phyloP scores from a whole-genome alignment of 2,329 filamentous ascomycete genomes.

The Fonsecaea pugnacius region DNA sequence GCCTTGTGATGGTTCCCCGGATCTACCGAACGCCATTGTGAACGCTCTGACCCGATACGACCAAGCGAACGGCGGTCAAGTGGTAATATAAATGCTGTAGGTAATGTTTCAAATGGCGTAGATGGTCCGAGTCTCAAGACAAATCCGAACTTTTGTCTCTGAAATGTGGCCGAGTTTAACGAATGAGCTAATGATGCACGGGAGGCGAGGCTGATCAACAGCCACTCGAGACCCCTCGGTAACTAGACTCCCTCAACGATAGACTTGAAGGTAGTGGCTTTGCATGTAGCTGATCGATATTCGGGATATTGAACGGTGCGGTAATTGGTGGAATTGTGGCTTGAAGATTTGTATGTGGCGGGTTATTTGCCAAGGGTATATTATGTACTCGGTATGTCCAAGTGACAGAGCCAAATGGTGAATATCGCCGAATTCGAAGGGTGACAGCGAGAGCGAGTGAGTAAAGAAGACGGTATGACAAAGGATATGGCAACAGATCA shows the following conservation, averaged over 20 bases:
- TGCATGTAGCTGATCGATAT: neutral
- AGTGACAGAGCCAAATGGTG: neutral
- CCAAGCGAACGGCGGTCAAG: neutral
- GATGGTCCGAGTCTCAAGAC: neutral
- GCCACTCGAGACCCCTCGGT: neutral
- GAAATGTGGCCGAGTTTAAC: neutral
- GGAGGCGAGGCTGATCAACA: neutral
- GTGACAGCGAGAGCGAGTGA: neutral
- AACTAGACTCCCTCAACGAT: neutral
- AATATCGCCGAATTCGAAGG: neutral
- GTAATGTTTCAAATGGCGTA: neutral
- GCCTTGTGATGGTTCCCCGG: neutral
- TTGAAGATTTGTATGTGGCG: slow-evolving; percentile 1
- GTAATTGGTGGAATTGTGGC: neutral
- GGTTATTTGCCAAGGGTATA: slow-evolving; percentile 2
- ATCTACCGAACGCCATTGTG: slow-evolving; percentile 13
- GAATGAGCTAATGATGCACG: neutral
- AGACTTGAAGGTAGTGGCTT: neutral
- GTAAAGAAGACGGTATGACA: neutral
- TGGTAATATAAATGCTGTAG: neutral
- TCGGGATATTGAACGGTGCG: neutral
- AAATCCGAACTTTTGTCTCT: neutral
- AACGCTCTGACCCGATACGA: neutral
- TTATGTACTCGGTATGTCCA: neutral
- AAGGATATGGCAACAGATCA: neutral